Evolutionary conservation across 2,329 filamentous ascomycete species (phyloP), one percentile per base, ranked within the genome.

Genomic region (Epichloe sylvatica): DNA sequence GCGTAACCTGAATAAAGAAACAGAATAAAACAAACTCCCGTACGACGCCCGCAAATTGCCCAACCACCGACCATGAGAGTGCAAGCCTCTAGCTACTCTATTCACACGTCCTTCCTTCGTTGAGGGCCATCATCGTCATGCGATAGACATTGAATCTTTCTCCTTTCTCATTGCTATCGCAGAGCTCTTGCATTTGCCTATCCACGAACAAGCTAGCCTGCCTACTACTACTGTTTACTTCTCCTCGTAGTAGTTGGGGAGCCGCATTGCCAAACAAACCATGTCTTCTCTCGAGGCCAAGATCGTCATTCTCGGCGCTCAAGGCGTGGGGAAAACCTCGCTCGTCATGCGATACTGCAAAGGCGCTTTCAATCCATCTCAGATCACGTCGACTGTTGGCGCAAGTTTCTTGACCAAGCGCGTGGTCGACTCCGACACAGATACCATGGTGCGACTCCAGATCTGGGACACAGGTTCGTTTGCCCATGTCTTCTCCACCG

Each of bases 401-500:
- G 85, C 85, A 30, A 86, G 81, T 62, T 89, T 89, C 66, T 73
- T 88, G 63, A 85, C 85, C 41, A 89, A 89, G 68, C 80, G 83
- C 60, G 82, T 89, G 52, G 74, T 86, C 56, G 90, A 96, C 67
- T 80, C 79, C 53, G 86, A 95, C 63, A 86, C 84, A 21, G 86
- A 91, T 59, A 92, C 88, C 1, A 75, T 86, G 23, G 88, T 96
- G 36, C 81, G 90, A n/a, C 74, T 96, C 37, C 90, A 96, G 63
- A 94, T 96, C 57, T 96, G 90, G 90, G 90, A 96, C 64, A 96
- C 90, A 35, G 88, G 77, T 79, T 64, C 52, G 60, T 57, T 17
- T 34, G 9, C 17, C 35, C 17, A 4, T 19, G 19, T 46, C 23
- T 25, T 33, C 50, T 21, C 30, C 44, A 49, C 37, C 36, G 19